phyloP scores from a whole-genome alignment of 306 rosid genomes.

The Rosa chinensis region DNA sequence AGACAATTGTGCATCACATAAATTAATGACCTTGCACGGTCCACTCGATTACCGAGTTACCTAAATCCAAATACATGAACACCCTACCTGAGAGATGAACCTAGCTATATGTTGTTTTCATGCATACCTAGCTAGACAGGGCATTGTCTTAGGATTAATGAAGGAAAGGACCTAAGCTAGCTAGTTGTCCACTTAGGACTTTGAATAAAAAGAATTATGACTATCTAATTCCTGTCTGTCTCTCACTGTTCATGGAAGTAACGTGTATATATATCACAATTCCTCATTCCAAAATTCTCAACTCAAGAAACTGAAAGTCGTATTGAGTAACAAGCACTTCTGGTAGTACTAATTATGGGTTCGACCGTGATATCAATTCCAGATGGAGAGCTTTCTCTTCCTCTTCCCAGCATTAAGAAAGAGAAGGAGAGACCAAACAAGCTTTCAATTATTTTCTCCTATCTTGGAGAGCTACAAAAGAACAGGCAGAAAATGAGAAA shows the following conservation, averaged over 20 bases:
- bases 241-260: constrained; percentile 9
- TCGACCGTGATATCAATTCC: constrained; percentile 47
- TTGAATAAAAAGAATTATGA: background rate
- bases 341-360: constrained; percentile 28
- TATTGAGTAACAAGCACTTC: background rate
- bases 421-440: constrained; percentile 34
- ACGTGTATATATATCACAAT: constrained; percentile 28
- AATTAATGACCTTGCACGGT: constrained; percentile 27
- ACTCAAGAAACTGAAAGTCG: constrained; percentile 1
- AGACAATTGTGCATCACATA: constrained; percentile 25
- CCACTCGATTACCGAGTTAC: constrained; percentile 40
- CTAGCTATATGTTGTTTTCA: background rate
- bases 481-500: constrained; percentile 37
- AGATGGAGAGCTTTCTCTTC: constrained; percentile 26
- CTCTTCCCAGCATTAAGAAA: background rate
- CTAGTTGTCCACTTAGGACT: background rate
- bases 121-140: background rate
- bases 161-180: background rate
- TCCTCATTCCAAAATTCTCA: constrained; percentile 17
- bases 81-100: background rate
- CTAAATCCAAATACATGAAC: background rate
- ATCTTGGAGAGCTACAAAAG: constrained; percentile 22
- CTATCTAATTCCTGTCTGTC: constrained; percentile 11
- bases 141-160: background rate
- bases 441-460: constrained; percentile 12